Conservation (phyloP, 768 basidiomycete genomes). For the Dacryopinax primogenitus region DNA sequence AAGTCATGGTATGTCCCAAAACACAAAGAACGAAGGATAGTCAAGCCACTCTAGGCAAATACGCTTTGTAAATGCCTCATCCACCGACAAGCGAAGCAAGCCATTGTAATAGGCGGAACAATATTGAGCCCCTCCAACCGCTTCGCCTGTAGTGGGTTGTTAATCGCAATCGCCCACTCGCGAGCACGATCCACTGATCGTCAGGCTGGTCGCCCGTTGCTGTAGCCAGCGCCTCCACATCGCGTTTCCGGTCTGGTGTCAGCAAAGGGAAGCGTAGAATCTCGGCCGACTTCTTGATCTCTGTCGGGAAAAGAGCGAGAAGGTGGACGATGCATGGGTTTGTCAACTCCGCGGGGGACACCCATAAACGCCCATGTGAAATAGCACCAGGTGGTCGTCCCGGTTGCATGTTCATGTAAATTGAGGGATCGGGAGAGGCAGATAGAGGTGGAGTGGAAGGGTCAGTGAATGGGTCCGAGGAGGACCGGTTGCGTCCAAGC, state of each 20-base stretch:
- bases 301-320: background rate
- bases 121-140: background rate
- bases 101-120: constrained; percentile 4
- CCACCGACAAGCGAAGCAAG: background rate
- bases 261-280: background rate
- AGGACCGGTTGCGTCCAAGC: background rate
- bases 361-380: constrained; percentile 4
- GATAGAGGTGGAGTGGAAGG: background rate
- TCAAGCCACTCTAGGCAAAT: background rate
- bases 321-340: background rate
- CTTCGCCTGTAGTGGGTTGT: background rate
- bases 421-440: background rate
- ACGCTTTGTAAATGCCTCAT: background rate
- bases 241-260: background rate
- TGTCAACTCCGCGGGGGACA: background rate
- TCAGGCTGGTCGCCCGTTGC: background rate
- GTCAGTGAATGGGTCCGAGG: constrained; percentile 6
- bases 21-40: background rate
- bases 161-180: background rate
- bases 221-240: constrained; percentile 3
- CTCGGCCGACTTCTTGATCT: background rate
- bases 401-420: background rate
- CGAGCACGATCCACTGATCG: background rate
- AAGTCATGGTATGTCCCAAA: constrained; percentile 2
- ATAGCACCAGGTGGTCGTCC: background rate